phyloP scores from a whole-genome alignment of 805 yeast genomes.

The Myxozyma nipponensis region DNA sequence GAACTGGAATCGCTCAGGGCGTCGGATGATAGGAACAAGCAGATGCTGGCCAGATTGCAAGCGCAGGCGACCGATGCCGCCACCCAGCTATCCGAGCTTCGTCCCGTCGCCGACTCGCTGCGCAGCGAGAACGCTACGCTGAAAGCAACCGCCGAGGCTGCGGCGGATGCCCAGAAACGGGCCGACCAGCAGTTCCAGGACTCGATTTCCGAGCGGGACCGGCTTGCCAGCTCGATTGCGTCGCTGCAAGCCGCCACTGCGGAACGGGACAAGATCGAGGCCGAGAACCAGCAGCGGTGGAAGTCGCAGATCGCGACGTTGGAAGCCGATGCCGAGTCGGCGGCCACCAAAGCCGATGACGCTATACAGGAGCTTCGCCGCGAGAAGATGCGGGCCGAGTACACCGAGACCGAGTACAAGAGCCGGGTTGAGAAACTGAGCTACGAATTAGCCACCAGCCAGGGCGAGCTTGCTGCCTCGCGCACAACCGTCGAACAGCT shows the following conservation, averaged over 20 bases:
- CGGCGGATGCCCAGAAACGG: not conserved
- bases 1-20: constrained; percentile 48
- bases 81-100: constrained; percentile 55
- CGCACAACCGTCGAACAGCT: constrained; percentile 42
- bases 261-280: constrained; percentile 55
- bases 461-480: constrained; percentile 45
- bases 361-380: constrained; percentile 52
- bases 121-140: constrained; percentile 45
- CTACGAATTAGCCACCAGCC: constrained; percentile 43
- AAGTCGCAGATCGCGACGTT: constrained; percentile 49
- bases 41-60: constrained; percentile 47
- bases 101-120: constrained; percentile 44
- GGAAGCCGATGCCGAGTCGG: constrained; percentile 44
- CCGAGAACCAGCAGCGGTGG: constrained; percentile 50
- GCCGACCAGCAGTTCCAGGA: constrained; percentile 46
- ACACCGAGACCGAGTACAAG: constrained; percentile 54
- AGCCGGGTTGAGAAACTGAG: constrained; percentile 47
- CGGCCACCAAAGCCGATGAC: constrained; percentile 47
- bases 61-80: constrained; percentile 45
- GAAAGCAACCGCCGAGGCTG: not conserved
- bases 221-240: constrained; percentile 53
- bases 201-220: constrained; percentile 55
- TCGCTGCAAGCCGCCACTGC: constrained; percentile 58
- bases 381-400: constrained; percentile 51
- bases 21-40: constrained; percentile 43